Evolutionary conservation across 2,329 filamentous ascomycete species (phyloP), one percentile per base, ranked within the genome.

Genomic region (Metarhizium rileyi): DNA sequence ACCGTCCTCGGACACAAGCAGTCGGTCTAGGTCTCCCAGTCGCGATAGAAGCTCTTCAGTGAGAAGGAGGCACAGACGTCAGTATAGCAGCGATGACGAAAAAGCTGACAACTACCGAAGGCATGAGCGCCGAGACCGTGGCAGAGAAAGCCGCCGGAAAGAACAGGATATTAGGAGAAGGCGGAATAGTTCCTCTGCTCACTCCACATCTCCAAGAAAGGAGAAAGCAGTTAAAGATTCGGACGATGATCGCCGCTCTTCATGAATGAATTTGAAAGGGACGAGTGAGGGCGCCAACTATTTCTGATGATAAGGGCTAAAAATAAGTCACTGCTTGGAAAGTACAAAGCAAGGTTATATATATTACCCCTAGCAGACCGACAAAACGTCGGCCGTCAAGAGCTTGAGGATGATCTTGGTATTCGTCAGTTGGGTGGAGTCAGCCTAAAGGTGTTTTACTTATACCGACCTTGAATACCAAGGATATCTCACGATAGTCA

Each of bases 141-240:
- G 35, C 14, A 50, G 46, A 48, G 28, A 20, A 20, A 18, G 30
- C 36, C 51, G 51, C 18, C 36, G 45, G 8, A 33, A 47, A 18
- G 46, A 41, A 25, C 43, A 46, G 53, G 26, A 44, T 30, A 44
- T 26, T 54, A 44, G 53, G 54, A 72, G 70, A 56, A 74, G 73
- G 62, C 70, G 69, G 57, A 77, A 71, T 62, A 69, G 69, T 55
- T 78, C 77, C 55, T 75, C 75, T 55, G 69, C 69, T 62, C 75
- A 76, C 61, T 73, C 72, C 64, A 66, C 67, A 61, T 70, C 72
- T 64, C 70, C 69, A 63, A 63, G 64, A 61, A 72, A 68, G 69
- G 65, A 71, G 65, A 77, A 69, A 66, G 73, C 71, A 63, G 76
- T 74, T 81, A 78, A 82, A 79, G 66, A 66, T 74, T 72, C 55